Evolutionary conservation across 2,329 filamentous ascomycete species (phyloP).

Genomic region (Xylaria sp.): DNA sequence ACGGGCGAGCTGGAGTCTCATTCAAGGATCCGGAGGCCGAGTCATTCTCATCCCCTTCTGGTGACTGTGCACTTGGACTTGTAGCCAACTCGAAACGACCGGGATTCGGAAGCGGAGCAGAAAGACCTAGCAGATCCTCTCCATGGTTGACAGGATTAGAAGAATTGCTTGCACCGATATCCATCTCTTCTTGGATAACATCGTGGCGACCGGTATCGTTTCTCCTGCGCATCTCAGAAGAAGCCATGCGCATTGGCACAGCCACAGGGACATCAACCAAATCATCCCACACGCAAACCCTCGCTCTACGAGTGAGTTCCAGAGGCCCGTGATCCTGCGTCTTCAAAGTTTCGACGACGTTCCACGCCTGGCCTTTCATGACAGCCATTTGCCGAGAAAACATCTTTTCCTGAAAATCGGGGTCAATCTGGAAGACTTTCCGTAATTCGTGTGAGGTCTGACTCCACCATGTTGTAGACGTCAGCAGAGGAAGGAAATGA

Average conservation of each 20-base stretch:
- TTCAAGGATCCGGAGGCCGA: conserved; percentile 27
- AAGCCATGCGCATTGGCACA: conserved; percentile 86
- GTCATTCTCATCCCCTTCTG: conserved; percentile 49
- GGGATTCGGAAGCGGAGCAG: conserved; percentile 75
- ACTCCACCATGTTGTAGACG: conserved; percentile 96
- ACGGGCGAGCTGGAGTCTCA: conserved; percentile 24
- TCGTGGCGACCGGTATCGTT: conserved; percentile 59
- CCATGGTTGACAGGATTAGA: conserved; percentile 52
- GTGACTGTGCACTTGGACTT: conserved; percentile 56
- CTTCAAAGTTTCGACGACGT: conserved; percentile 97
- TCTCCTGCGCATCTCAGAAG: conserved; percentile 82
- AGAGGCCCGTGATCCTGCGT: conserved; percentile 90
- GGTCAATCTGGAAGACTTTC: conserved; percentile 88
- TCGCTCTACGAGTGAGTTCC: conserved; percentile 87
- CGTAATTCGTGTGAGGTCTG: conserved; percentile 90
- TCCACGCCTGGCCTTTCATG: conserved; percentile 99
- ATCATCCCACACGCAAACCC: conserved; percentile 98
- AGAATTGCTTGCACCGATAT: conserved; percentile 80
- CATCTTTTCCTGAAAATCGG: conserved; percentile 98
- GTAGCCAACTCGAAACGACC: conserved; percentile 76
- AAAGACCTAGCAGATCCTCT: conserved; percentile 77
- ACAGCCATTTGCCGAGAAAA: conserved; percentile 98
- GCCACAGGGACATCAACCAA: conserved; percentile 95
- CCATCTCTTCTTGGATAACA: conserved; percentile 85
- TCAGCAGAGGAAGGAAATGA: conserved; percentile 95